phyloP scores from a whole-genome alignment of 352 stramenopile genomes.

The Globisporangium heterothallicum region DNA sequence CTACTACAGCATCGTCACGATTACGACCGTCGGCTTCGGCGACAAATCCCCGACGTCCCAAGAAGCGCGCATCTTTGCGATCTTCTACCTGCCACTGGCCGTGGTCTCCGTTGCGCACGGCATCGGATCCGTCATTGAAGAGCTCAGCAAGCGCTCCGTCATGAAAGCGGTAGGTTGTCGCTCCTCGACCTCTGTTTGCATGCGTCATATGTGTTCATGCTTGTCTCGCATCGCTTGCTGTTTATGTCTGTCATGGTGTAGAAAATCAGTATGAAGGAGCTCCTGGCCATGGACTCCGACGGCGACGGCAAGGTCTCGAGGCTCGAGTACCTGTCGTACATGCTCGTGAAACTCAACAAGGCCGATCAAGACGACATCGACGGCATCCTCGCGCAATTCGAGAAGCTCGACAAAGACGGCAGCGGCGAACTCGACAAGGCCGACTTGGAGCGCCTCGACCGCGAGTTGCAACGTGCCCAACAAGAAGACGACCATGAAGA shows the following conservation, averaged over 20 bases:
- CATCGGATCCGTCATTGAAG: constrained; percentile 63
- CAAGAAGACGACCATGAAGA: constrained; percentile 13
- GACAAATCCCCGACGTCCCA: constrained; percentile 66
- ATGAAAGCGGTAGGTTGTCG: constrained; percentile 31
- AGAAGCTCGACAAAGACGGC: constrained; percentile 58
- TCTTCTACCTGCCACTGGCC: constrained; percentile 77
- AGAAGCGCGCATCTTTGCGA: constrained; percentile 62
- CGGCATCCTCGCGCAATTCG: constrained; percentile 57
- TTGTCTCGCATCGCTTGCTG: background rate
- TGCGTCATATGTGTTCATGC: background rate
- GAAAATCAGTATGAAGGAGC: constrained; percentile 74
- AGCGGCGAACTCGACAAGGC: constrained; percentile 67
- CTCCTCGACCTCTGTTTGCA: background rate
- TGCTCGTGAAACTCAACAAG: constrained; percentile 74
- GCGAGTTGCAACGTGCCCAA: constrained; percentile 40
- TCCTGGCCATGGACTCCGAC: constrained; percentile 61
- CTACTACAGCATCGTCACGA: constrained; percentile 89
- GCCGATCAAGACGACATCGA: constrained; percentile 59
- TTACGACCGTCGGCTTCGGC: constrained; percentile 88
- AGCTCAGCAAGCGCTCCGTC: constrained; percentile 45
- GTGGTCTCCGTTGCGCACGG: constrained; percentile 61
- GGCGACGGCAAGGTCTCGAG: constrained; percentile 63
- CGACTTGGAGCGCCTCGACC: constrained; percentile 55
- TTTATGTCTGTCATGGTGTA: background rate
- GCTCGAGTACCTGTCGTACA: constrained; percentile 65